Conservation (phyloP, 768 basidiomycete genomes). For the Crassisporium funariophilum region DNA sequence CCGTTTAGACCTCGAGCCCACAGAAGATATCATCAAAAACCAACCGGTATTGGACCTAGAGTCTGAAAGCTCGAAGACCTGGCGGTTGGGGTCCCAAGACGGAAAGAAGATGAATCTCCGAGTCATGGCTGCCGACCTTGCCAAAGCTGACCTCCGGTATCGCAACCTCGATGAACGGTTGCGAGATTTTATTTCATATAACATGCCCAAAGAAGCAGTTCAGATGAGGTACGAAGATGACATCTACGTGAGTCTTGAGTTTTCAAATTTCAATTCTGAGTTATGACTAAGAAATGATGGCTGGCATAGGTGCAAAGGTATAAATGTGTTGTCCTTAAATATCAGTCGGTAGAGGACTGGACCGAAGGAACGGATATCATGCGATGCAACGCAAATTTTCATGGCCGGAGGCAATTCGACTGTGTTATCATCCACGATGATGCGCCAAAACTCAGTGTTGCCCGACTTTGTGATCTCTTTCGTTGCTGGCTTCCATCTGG, state of each 20-base stretch:
- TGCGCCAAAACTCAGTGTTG: constrained; percentile 10
- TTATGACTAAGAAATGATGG: constrained; percentile 1
- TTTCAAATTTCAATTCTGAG: background rate
- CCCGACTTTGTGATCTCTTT: constrained; percentile 12
- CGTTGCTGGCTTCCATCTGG: constrained; percentile 15
- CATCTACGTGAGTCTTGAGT: constrained; percentile 14
- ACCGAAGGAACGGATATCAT: constrained; percentile 25
- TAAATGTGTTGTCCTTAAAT: constrained; percentile 24
- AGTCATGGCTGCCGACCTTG: constrained; percentile 2
- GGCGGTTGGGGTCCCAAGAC: constrained; percentile 13
- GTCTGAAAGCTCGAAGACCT: constrained; percentile 4
- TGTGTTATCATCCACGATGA: constrained; percentile 19
- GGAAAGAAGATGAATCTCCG: constrained; percentile 9
- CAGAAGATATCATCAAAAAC: constrained; percentile 6
- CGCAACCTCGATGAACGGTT: constrained; percentile 11
- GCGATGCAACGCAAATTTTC: constrained; percentile 27
- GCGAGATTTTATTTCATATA: constrained; percentile 11
- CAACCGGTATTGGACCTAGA: constrained; percentile 5
- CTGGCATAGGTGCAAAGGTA: constrained; percentile 19
- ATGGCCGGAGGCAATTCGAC: constrained; percentile 17
- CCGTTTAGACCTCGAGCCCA: background rate
- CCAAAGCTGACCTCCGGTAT: constrained; percentile 5
- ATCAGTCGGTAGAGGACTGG: constrained; percentile 29
- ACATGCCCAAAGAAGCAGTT: constrained; percentile 17
- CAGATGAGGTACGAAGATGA: constrained; percentile 13